These are phyloP conservation scores for Mycena pura DNA, from an alignment of 768 basidiomycete genomes.

Conservation along the genomic window DNA sequence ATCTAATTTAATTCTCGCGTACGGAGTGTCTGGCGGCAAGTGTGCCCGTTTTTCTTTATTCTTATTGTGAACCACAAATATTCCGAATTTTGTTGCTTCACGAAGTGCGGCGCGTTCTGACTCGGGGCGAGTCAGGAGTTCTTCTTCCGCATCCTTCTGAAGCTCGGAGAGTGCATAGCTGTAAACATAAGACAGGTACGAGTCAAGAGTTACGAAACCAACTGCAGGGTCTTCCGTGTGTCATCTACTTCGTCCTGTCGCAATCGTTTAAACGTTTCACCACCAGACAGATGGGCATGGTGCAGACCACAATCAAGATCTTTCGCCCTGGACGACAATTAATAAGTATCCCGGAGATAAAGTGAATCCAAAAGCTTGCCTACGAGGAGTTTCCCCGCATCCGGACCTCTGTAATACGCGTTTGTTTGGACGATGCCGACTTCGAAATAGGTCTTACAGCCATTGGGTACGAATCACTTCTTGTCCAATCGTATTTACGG, in stretches of 20 bases:
- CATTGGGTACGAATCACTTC: conserved; percentile 97
- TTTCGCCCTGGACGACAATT: conserved; percentile 4
- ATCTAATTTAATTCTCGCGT: conserved; percentile 35
- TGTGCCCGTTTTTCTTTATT: conserved; percentile 83
- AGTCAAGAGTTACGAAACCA: conserved; percentile 32
- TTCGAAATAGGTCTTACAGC: conserved; percentile 63
- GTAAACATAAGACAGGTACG: background rate
- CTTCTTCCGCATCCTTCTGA: conserved; percentile 83
- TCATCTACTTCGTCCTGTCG: conserved; percentile 87
- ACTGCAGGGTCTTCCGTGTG: conserved; percentile 89
- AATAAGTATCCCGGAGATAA: conserved; percentile 5
- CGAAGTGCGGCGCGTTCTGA: conserved; percentile 73
- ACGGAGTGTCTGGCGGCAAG: conserved; percentile 73
- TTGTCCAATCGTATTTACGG: conserved; percentile 74
- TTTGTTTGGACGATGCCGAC: conserved; percentile 9
- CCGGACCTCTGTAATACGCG: conserved; percentile 56
- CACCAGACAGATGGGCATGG: background rate
- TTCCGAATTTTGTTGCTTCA: conserved; percentile 76
- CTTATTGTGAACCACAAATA: conserved; percentile 97
- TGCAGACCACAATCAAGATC: conserved; percentile 25
- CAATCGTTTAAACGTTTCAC: background rate
- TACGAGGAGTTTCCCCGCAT: conserved; percentile 71
- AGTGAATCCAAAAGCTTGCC: conserved; percentile 52
- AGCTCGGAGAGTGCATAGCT: conserved; percentile 94
- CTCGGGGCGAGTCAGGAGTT: conserved; percentile 69